phyloP scores from a whole-genome alignment of 345 rosid species.

The Cardamine resedifolia region DNA sequence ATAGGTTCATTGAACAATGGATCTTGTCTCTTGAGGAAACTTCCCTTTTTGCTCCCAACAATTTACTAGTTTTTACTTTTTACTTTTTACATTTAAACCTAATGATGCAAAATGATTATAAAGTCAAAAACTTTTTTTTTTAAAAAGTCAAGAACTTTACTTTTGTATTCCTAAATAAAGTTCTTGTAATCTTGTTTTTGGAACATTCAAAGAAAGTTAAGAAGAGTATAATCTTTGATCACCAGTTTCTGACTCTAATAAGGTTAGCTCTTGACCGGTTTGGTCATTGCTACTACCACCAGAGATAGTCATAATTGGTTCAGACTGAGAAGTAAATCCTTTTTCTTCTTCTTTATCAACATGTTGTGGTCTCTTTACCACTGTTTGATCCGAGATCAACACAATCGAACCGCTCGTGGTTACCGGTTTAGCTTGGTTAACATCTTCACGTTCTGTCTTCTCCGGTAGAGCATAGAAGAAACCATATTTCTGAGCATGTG shows the following conservation, averaged over 20 bases:
- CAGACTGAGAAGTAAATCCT: constrained; percentile 23
- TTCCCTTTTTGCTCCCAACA: background rate
- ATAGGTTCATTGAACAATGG: constrained; percentile 7
- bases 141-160: background rate
- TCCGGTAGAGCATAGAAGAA: constrained; percentile 50
- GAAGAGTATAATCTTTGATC: constrained; percentile 21
- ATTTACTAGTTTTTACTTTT: background rate
- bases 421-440: constrained; percentile 30
- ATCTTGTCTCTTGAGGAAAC: constrained; percentile 8
- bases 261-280: constrained; percentile 31
- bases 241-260: constrained; percentile 37
- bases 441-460: constrained; percentile 36
- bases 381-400: constrained; percentile 37
- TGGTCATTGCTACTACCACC: constrained; percentile 25
- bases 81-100: background rate
- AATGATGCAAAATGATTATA: background rate
- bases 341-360: constrained; percentile 13
- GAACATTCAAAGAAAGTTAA: constrained; percentile 4
- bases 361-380: constrained; percentile 10
- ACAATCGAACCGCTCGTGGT: constrained; percentile 40
- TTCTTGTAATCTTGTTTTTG: background rate
- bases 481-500: constrained; percentile 81
- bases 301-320: constrained; percentile 32
- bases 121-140: background rate
- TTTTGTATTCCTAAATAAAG: background rate